Conservation (phyloP, 2,329 filamentous ascomycete genomes). For the Trichoderma simmonsii region DNA sequence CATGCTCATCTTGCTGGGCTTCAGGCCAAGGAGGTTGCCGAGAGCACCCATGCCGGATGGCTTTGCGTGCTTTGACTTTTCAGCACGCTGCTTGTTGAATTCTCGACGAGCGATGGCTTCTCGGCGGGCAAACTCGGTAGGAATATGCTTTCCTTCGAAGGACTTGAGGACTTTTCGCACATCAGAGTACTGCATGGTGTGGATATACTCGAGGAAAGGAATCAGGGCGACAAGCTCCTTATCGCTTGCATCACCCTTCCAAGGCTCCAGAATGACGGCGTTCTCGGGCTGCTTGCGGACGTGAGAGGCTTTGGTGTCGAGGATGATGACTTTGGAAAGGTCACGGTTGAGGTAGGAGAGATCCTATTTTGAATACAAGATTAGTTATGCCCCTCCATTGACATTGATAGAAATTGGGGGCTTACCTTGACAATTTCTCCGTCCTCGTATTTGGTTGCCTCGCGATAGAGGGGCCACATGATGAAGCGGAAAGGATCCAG, state of each 20-base stretch:
- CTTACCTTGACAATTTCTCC: constrained; percentile 92
- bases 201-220: constrained; percentile 95
- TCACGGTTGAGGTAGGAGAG: constrained; percentile 97
- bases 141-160: constrained; percentile 86
- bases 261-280: constrained; percentile 85
- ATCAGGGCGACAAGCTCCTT: constrained; percentile 85
- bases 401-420: not conserved
- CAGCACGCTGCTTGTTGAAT: constrained; percentile 74
- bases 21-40: constrained; percentile 72
- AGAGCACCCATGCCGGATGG: constrained; percentile 65
- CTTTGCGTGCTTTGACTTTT: constrained; percentile 59
- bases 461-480: constrained; percentile 89
- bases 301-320: constrained; percentile 81
- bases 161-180: constrained; percentile 82
- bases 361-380: constrained; percentile 54
- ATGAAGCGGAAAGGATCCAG: constrained; percentile 94
- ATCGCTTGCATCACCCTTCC: constrained; percentile 80
- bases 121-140: constrained; percentile 81
- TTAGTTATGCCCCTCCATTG: constrained; percentile 19
- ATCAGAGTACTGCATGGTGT: constrained; percentile 87
- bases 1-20: constrained; percentile 62
- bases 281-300: constrained; percentile 94
- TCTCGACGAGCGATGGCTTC: constrained; percentile 82
- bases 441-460: constrained; percentile 95
- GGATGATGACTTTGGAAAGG: constrained; percentile 88